Evolutionary conservation across 2,329 filamentous ascomycete species (phyloP).

Genomic region (Penicillium aurantiogriseum): DNA sequence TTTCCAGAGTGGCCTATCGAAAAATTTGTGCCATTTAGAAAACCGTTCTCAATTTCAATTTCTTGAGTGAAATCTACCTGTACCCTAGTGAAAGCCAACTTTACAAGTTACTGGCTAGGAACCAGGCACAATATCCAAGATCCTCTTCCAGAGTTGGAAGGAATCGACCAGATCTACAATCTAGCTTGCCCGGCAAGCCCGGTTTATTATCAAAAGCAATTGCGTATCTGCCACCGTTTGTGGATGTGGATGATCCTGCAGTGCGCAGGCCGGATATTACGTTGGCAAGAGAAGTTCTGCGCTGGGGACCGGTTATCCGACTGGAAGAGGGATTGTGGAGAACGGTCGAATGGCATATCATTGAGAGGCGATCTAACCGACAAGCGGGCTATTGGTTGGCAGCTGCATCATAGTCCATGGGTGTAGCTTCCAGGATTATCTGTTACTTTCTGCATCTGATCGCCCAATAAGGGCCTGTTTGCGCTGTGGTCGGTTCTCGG

Average conservation of each 20-base stretch:
- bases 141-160: slow-evolving; percentile 1
- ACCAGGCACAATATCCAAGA: slow-evolving; percentile 17
- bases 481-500: background rate
- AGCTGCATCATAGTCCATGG: background rate
- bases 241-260: slow-evolving; percentile 7
- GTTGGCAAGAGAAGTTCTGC: slow-evolving; percentile 25
- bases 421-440: background rate
- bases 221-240: slow-evolving; percentile 2
- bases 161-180: slow-evolving; percentile 35
- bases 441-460: background rate
- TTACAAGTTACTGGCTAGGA: background rate
- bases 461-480: background rate
- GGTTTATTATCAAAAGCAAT: slow-evolving; percentile 33
- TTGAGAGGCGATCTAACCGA: background rate
- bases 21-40: slow-evolving; percentile 12
- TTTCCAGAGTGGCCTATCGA: slow-evolving; percentile 14
- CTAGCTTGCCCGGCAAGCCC: slow-evolving; percentile 36
- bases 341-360: slow-evolving; percentile 25
- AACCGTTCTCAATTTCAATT: slow-evolving; percentile 10
- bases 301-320: slow-evolving; percentile 26
- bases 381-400: background rate
- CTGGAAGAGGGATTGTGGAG: slow-evolving; percentile 26
- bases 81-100: no score
- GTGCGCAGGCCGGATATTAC: slow-evolving; percentile 28
- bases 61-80: slow-evolving; percentile 2